Percentiles rank a stretch among this genome's conserved stretches.
Conservation (phyloP, 2,329 filamentous ascomycete genomes). For the Grosmannia clavigera region DNA sequence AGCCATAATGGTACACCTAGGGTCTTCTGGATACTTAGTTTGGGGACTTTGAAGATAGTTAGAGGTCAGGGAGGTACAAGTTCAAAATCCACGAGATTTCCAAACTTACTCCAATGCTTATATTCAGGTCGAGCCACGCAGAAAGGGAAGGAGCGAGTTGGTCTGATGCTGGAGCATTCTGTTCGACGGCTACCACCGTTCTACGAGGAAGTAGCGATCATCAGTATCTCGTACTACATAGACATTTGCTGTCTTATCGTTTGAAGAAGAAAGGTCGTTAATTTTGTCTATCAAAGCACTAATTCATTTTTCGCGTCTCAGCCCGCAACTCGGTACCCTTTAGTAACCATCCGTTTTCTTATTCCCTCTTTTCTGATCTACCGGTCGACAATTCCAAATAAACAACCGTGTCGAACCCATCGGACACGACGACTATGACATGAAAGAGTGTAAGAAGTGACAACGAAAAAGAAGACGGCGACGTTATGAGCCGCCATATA, state of each 20-base stretch:
- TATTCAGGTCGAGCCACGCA: background rate
- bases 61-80: too few relatives aligned
- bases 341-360: background rate
- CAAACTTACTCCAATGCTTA: too few relatives aligned
- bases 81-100: too few relatives aligned
- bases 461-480: background rate
- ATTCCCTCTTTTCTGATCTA: slow-evolving; percentile 1
- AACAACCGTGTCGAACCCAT: background rate
- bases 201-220: background rate
- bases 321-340: background rate
- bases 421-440: background rate
- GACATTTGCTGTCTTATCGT: too few relatives aligned
- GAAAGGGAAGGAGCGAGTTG: background rate
- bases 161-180: background rate
- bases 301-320: background rate
- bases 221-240: too few relatives aligned
- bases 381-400: background rate
- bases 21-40: too few relatives aligned
- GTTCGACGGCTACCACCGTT: background rate
- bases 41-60: too few relatives aligned
- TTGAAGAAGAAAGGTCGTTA: too few relatives aligned
- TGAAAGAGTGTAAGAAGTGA: background rate
- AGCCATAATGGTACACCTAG: background rate
- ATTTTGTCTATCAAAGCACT: too few relatives aligned
- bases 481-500: background rate